Base-by-base conservation (phyloP, 2,329 filamentous ascomycete genomes). In the Curvularia spicifera region DNA sequence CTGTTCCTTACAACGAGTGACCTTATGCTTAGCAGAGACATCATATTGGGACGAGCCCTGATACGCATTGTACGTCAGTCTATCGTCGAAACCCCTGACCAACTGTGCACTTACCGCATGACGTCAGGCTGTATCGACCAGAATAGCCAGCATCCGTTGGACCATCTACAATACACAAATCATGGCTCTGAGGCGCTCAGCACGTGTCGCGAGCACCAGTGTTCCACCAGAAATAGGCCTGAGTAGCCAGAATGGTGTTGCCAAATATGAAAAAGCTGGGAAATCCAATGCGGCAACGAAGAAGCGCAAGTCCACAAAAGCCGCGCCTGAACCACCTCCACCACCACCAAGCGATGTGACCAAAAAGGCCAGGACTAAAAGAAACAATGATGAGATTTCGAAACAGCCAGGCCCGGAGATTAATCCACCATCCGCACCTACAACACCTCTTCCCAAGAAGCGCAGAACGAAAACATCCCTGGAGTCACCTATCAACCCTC, bases 121-220 rank as follows among this genome's bases (percentile, higher is more conserved):
- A 71, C 67, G 68, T 69, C 64, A 71, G 68, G 53, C 44, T 47
- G 29, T 48, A 35, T 49, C 55, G 31, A 57, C 26, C 26, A 60
- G 42, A 50, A 52, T 24, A 18, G 4, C 31, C 8, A 47, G n/a
- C 37, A 13, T 26, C 50, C 51, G 24, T 28, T 40, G 47, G 33
- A 40, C 22, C 35, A 6, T 43, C 10, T 28, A 40, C 20, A 57
- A 15, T 29, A 49, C 9, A 26, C 29, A 61, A 61, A 72, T 22
- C 48, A 85, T 86, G 84, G 80, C 83, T 39, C 72, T 84, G 10
- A 74, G 84, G 62, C 81, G 84, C 53, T 86, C 84, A 45, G 74
- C 81, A 42, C 80, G 84, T 44, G 76, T 83, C 31, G 76, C 75
- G 48, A 71, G 74, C 13, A 70, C 67, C 46, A 68, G 60, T 51